Base-by-base conservation (phyloP, 768 basidiomycete genomes). In the Baorangia bicolor region DNA sequence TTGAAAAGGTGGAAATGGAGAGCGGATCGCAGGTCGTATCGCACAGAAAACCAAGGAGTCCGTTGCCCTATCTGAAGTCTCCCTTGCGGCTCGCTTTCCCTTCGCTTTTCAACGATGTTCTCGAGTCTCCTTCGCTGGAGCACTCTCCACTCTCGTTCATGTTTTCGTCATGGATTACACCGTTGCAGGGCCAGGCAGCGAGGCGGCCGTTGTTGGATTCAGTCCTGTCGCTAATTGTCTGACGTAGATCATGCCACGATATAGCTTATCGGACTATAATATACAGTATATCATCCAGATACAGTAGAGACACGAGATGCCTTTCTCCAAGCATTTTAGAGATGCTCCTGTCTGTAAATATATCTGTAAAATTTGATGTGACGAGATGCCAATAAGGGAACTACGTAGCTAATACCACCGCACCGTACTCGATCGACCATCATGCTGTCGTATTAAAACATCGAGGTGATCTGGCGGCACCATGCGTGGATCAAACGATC, bases 101-200 rank as follows among this genome's bases (percentile, higher is more conserved):
- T 6, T 50, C 41, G 38, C 13, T 43, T 5, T 38, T 38, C 31
- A 40, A 42, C 27, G 54, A 62, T 8, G 7, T 58, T n/a, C 55
- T 60, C 25, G 49, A 55, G 31, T 59, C 63, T 5, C 62, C 65
- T n/a, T 44, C 34, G 8, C 28, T 49, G 9, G 44, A 47, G 16
- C 43, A 39, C 31, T 39, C 59, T 5, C 48, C 60, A 0, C 30
- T 62, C 28, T 56, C 61, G 20, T 53, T 55, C 40, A 30, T 64
- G 55, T 62, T 67, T 49, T 46, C 66, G 30, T 58, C 66, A 3
- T 60, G 54, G 54, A 51, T 67, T 52, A 55, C 50, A 11, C 60
- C 58, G 18, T 31, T 66, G 30, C 44, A 44, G 38, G 53, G 35
- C 7, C 42, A 47, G 47, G 49, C 34, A 27, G 38, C 25, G 33